Evolutionary conservation across 169 alveolate genomes (phyloP).

Genomic region (Cryptosporidium ubiquitum): DNA sequence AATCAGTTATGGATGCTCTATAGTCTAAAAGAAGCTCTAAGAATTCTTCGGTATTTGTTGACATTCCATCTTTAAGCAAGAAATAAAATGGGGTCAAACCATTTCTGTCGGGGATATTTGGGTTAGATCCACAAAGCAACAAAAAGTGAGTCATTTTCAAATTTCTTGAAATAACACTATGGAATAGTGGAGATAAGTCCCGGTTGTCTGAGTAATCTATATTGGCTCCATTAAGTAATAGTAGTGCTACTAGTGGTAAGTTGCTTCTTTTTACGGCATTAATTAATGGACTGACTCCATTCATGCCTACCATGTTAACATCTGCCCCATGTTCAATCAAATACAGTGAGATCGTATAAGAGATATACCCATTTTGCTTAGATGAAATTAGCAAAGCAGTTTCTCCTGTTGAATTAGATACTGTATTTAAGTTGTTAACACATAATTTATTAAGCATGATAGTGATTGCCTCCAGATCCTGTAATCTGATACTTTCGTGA

Average conservation of each 20-base stretch:
- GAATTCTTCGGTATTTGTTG: constrained; percentile 29
- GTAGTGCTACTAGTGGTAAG: constrained; percentile 40
- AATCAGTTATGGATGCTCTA: constrained; percentile 51
- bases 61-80: constrained; percentile 25
- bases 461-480: constrained; percentile 14
- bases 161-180: constrained; percentile 33
- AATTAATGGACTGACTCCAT: constrained; percentile 48
- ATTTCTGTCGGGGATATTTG: constrained; percentile 29
- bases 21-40: constrained; percentile 31
- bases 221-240: constrained; percentile 49
- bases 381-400: constrained; percentile 44
- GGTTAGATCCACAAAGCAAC: constrained; percentile 53
- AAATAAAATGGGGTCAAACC: constrained; percentile 60
- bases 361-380: constrained; percentile 48
- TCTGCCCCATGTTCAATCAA: constrained; percentile 66
- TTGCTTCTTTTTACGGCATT: constrained; percentile 60
- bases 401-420: constrained; percentile 46
- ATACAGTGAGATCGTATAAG: constrained; percentile 31
- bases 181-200: constrained; percentile 46
- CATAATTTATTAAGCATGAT: constrained; percentile 1
- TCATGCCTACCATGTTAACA: not conserved
- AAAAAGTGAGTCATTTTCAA: constrained; percentile 52
- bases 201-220: constrained; percentile 49
- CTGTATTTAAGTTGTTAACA: not conserved
- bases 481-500: constrained; percentile 44